These are phyloP conservation scores for Irpex sp. DNA, from an alignment of 1,284 basidiomycete genomes.

Conservation along the genomic window DNA sequence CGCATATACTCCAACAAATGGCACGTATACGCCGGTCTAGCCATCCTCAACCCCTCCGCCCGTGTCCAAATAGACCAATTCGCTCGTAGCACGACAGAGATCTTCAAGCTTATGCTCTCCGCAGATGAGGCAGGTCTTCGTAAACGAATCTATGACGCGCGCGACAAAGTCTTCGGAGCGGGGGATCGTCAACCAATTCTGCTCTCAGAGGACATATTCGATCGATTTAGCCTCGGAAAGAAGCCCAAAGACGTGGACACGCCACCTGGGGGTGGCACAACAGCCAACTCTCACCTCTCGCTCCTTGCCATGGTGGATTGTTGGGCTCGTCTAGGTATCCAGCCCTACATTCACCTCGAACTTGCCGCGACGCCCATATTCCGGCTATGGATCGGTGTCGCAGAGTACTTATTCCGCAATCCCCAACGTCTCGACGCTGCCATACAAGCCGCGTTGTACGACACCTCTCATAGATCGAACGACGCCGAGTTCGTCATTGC, in stretches of 20 bases:
- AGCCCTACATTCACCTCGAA: conserved; percentile 88
- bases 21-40: conserved; percentile 98
- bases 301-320: conserved; percentile 99
- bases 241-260: conserved; percentile 12
- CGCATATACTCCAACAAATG: conserved; percentile 97
- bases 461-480: conserved; percentile 81
- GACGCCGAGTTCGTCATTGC: conserved; percentile 95
- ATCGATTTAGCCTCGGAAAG: conserved; percentile 81
- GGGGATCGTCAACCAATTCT: conserved; percentile 63
- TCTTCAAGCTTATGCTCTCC: conserved; percentile 97
- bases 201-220: conserved; percentile 81
- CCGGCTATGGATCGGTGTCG: conserved; percentile 95
- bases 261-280: conserved; percentile 18
- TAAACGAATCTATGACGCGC: conserved; percentile 70
- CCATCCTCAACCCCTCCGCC: conserved; percentile 94
- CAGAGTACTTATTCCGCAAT: conserved; percentile 88
- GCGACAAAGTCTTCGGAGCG: conserved; percentile 74
- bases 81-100: conserved; percentile 77
- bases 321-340: conserved; percentile 85
- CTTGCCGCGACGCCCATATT: conserved; percentile 97
- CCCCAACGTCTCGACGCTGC: conserved; percentile 60
- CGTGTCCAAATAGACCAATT: conserved; percentile 87
- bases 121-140: conserved; percentile 64
- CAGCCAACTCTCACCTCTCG: conserved; percentile 87
- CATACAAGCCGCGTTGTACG: conserved; percentile 72